Conservation (phyloP, 148 eudicot genomes). For the Rhododendron griersonianum region DNA sequence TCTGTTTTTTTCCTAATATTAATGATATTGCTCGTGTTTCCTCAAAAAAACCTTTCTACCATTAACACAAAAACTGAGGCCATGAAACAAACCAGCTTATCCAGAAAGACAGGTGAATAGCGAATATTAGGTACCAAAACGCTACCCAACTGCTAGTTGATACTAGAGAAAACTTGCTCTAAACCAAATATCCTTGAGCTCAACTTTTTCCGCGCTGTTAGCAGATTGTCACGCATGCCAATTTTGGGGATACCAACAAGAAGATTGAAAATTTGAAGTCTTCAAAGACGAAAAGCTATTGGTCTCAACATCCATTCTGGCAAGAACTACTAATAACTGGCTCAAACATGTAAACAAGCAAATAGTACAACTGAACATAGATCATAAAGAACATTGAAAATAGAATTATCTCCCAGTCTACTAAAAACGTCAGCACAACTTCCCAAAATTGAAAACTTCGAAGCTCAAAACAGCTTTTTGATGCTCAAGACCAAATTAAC, state of each 20-base stretch:
- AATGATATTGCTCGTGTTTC: not conserved
- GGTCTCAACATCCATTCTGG: not conserved
- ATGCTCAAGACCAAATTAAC: conserved; percentile 8
- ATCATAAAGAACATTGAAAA: not conserved
- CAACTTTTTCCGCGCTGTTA: not conserved
- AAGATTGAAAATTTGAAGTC: not conserved
- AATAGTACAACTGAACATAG: not conserved
- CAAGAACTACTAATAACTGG: not conserved
- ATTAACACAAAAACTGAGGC: not conserved
- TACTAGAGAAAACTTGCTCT: not conserved
- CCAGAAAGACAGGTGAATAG: not conserved
- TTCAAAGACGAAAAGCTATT: not conserved
- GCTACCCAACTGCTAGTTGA: not conserved
- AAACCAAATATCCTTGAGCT: not conserved
- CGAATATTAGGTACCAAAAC: not conserved
- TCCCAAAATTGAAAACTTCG: not conserved
- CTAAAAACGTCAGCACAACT: not conserved
- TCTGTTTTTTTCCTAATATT: no score
- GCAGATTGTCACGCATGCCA: not conserved
- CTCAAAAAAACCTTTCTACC: not conserved
- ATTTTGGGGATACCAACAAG: not conserved
- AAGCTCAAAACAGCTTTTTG: not conserved
- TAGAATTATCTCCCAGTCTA: not conserved
- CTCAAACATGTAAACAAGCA: not conserved
- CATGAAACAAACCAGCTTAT: not conserved